Conservation (phyloP, 306 rosid species). For the Cajanus cajan region DNA sequence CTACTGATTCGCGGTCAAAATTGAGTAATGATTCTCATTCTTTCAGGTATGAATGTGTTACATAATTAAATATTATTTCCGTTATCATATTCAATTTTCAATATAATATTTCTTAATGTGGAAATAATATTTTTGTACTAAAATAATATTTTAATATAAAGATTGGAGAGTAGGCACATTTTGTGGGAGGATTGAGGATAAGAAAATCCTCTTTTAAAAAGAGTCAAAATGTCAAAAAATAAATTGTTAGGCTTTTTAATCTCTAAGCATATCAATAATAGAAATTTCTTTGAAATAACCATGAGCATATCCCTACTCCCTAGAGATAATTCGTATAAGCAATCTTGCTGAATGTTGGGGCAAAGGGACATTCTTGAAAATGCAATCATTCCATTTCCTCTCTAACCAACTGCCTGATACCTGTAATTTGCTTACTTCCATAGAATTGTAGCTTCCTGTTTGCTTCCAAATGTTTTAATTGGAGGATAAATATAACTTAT, state of each 20-base stretch:
- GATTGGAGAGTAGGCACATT: neutral
- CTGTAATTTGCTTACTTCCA: neutral
- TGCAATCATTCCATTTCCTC: neutral
- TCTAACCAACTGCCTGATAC: neutral
- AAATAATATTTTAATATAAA: neutral
- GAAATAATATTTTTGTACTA: neutral
- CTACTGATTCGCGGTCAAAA: slow-evolving; percentile 77
- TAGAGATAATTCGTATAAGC: neutral
- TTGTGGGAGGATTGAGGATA: neutral
- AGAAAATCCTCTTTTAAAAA: neutral
- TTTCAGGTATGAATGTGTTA: slow-evolving; percentile 66
- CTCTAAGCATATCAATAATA: neutral
- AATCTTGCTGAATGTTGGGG: neutral
- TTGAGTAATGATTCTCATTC: slow-evolving; percentile 77
- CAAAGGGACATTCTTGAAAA: neutral
- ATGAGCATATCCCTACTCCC: neutral
- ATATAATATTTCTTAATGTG: neutral
- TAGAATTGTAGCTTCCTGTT: neutral
- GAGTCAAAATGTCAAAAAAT: neutral
- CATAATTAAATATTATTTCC: neutral
- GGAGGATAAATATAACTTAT: neutral
- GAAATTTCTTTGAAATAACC: neutral
- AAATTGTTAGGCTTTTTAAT: neutral
- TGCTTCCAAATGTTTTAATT: neutral
- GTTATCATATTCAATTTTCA: neutral